Percentiles rank a stretch among this genome's conserved stretches.
These are phyloP conservation scores for Cyberlindnera subsufficiens DNA, from an alignment of 805 yeast species.

Conservation along the genomic window DNA sequence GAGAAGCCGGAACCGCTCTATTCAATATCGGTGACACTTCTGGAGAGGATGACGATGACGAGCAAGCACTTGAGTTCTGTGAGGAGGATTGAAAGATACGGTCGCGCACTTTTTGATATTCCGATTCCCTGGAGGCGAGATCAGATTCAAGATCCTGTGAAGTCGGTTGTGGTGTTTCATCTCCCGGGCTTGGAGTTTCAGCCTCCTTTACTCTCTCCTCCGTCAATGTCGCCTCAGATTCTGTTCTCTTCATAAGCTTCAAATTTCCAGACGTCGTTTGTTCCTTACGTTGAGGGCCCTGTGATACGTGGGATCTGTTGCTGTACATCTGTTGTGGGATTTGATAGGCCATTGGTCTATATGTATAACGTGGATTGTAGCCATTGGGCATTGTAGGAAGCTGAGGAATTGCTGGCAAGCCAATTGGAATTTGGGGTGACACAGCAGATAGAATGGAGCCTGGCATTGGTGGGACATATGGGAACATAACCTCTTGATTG, in stretches of 20 bases:
- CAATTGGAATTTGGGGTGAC: neutral
- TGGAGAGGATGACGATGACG: too few species aligned
- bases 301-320: too few species aligned
- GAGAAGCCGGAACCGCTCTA: neutral
- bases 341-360: too few species aligned
- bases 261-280: constrained; percentile 2
- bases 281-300: neutral
- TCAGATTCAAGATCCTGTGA: constrained; percentile 25
- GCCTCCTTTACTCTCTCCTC: neutral
- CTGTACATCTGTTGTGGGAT: neutral
- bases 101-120: constrained; percentile 35
- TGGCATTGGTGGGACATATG: constrained; percentile 10
- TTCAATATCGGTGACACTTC: too few species aligned
- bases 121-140: constrained; percentile 35
- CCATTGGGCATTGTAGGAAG: too few species aligned
- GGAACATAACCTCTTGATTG: constrained; percentile 10
- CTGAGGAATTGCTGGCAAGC: neutral
- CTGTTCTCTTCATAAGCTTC: constrained; percentile 23
- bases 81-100: constrained; percentile 24
- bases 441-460: neutral
- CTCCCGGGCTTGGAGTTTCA: constrained; percentile 1
- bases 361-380: too few species aligned
- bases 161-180: neutral
- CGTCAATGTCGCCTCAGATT: neutral
- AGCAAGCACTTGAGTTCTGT: too few species aligned